phyloP scores from a whole-genome alignment of 768 basidiomycete species.

The Mycena latifolia region DNA sequence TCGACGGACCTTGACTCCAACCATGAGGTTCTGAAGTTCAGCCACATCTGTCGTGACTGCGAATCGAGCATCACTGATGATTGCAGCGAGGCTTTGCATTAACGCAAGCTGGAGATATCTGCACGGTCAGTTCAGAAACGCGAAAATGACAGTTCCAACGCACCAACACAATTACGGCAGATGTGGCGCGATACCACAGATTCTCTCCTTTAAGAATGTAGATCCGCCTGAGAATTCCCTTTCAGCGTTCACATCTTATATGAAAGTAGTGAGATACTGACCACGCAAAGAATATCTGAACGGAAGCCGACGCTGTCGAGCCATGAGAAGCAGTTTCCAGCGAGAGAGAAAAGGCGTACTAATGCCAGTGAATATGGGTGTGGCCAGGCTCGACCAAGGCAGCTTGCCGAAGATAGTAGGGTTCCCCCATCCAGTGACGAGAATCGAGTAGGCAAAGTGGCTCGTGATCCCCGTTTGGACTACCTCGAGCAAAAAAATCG shows the following conservation, averaged over 20 bases:
- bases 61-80: conserved; percentile 18
- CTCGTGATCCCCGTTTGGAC: conserved; percentile 38
- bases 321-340: background rate
- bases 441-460: conserved; percentile 35
- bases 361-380: conserved; percentile 36
- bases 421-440: conserved; percentile 37
- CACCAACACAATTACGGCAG: conserved; percentile 1
- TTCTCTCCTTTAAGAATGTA: conserved; percentile 23
- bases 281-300: conserved; percentile 30
- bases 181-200: background rate
- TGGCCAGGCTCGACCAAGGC: conserved; percentile 36
- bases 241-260: background rate
- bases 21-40: background rate
- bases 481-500: conserved; percentile 35
- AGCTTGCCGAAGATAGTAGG: conserved; percentile 25
- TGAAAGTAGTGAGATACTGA: background rate
- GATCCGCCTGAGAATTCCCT: conserved; percentile 9
- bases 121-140: background rate
- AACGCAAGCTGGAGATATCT: conserved; percentile 20
- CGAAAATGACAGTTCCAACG: background rate
- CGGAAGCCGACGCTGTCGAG: conserved; percentile 9
- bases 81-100: too few relatives aligned
- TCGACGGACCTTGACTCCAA: conserved; percentile 23
- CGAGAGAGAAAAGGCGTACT: conserved; percentile 25
- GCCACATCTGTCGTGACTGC: background rate